Conservation (phyloP, 2,329 filamentous ascomycete genomes). For the Exophiala sp. region DNA sequence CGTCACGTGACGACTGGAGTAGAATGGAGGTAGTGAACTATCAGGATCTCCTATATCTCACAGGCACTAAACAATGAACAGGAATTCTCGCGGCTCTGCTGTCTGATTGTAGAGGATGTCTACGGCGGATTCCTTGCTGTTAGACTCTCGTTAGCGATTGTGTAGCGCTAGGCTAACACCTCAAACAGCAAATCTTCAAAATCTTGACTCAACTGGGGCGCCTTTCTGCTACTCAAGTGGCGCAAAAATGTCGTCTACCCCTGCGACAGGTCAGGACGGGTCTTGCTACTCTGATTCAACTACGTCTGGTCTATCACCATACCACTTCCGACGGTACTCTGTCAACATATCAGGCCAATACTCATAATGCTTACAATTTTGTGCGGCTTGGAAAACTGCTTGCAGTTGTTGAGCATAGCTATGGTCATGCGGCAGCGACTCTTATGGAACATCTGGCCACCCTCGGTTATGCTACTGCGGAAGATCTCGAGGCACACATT, state of each 20-base stretch:
- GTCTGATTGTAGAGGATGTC: constrained; percentile 80
- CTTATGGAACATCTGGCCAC: constrained; percentile 72
- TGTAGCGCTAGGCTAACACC: constrained; percentile 9
- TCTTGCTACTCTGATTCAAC: constrained; percentile 79
- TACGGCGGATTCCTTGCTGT: constrained; percentile 92
- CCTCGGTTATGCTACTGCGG: constrained; percentile 67
- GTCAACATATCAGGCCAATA: constrained; percentile 81
- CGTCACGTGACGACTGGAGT: constrained; percentile 1
- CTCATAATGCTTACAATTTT: constrained; percentile 74
- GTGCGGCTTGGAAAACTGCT: constrained; percentile 78
- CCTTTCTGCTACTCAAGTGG: constrained; percentile 66
- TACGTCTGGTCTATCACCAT: constrained; percentile 77
- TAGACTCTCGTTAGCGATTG: constrained; percentile 40
- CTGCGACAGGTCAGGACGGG: constrained; percentile 76
- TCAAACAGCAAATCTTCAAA: constrained; percentile 72
- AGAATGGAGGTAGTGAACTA: constrained; percentile 10
- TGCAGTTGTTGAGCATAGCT: constrained; percentile 67
- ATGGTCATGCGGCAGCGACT: constrained; percentile 70
- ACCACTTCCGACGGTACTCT: constrained; percentile 57
- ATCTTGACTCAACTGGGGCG: constrained; percentile 76
- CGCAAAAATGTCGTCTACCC: constrained; percentile 67
- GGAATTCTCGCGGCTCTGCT: constrained; percentile 75
- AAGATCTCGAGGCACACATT: constrained; percentile 39
- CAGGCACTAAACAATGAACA: constrained; percentile 1
- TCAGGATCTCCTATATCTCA: not conserved